Evolutionary conservation across 31 red algal genomes (phyloP), one percentile per base, ranked within the genome.

Genomic region (Porphyra umbilicalis): DNA sequence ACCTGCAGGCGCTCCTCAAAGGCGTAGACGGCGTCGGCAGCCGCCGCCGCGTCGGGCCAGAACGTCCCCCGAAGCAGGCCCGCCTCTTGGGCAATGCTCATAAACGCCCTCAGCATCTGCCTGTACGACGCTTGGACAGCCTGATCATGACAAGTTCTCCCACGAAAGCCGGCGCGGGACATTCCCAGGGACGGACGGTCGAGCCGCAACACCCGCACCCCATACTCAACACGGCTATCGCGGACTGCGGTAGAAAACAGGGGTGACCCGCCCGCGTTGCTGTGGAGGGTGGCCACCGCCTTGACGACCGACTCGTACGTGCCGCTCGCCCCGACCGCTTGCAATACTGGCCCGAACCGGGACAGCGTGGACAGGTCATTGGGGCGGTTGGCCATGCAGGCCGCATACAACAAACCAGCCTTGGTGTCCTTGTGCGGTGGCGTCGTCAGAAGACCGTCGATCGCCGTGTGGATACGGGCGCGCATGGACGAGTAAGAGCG

Each of bases 371-470:
- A 71, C 0, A 71, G 57, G 25, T 71, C 57, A 7, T 71, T 29
- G 11, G 57, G 57, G 57, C 57, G 57, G 57, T 71, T 29, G 77
- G 88, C 88, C 20, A 95, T 37, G 82, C 91, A 97, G 33, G 81
- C 83, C 34, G 84, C 91, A 71, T 93, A 93, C 75, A 93, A 91
- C 75, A 88, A 38, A 67, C 89, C 85, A 16, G 85, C 75, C 74
- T 90, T 91, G 46, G 84, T 77, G n/a, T n/a, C n/a, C n/a, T n/a
- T n/a, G n/a, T n/a, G n/a, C n/a, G n/a, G n/a, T n/a, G n/a, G n/a
- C 16, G 37, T 30, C 36, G 83, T 18, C 77, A 94, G 31, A 10
- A 87, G 84, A 10, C 33, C 83, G 31, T 97, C 91, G 16, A 97
- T 81, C 8, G 90, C 36, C 11, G 85, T 76, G 42, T 85, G 87